Evolutionary conservation across 1,284 basidiomycete genomes (phyloP).

Genomic region (Sanghuangporus sanghuang): DNA sequence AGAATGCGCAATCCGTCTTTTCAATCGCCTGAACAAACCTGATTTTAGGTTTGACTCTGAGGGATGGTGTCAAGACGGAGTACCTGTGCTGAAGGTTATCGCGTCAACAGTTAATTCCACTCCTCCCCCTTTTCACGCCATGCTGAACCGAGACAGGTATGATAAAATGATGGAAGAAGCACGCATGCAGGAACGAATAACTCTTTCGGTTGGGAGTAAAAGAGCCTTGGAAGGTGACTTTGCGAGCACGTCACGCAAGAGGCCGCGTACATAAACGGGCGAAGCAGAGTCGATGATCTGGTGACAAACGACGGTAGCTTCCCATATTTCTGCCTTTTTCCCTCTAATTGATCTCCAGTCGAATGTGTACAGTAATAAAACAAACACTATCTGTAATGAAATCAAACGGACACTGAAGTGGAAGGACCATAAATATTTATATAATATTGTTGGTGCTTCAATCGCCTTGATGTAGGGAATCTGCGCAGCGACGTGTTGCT

Average conservation of each 20-base stretch:
- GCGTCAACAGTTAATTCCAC: not conserved
- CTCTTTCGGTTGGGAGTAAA: not conserved
- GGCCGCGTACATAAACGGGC: too few relatives aligned
- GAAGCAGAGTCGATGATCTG: too few relatives aligned
- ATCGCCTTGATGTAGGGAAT: too few relatives aligned
- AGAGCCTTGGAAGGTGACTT: not conserved
- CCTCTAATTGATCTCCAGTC: too few relatives aligned
- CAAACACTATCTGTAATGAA: too few relatives aligned
- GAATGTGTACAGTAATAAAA: too few relatives aligned
- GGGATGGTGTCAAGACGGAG: not conserved
- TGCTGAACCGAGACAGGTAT: not conserved
- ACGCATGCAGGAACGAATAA: not conserved
- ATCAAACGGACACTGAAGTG: too few relatives aligned
- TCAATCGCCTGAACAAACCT: not conserved
- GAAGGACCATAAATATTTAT: too few relatives aligned
- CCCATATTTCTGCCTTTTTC: too few relatives aligned
- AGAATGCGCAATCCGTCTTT: not conserved
- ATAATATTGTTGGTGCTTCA: too few relatives aligned
- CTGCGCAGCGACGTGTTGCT: too few relatives aligned
- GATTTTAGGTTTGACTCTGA: not conserved
- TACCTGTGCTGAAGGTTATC: not conserved
- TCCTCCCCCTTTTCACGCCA: not conserved
- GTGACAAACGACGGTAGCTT: too few relatives aligned
- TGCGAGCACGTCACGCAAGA: not conserved
- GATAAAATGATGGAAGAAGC: not conserved